These are phyloP conservation scores for Alternaria triticina DNA, from an alignment of 2,329 filamentous ascomycete species.

Conservation along the genomic window DNA sequence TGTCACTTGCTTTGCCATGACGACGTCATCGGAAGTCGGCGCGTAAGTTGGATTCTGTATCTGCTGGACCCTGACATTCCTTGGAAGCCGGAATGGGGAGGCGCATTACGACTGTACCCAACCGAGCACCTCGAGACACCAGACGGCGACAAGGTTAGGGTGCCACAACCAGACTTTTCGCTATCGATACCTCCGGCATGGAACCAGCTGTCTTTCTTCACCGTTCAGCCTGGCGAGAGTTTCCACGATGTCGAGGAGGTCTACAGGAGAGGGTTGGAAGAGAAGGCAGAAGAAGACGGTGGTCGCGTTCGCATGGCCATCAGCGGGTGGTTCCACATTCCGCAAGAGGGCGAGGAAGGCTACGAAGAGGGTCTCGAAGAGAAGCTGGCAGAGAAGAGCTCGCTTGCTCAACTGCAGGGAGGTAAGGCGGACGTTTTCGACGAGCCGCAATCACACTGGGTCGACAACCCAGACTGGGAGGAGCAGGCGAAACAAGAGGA, in stretches of 20 bases:
- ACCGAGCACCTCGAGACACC: constrained; percentile 68
- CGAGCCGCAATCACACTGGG: constrained; percentile 69
- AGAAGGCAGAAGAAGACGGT: constrained; percentile 70
- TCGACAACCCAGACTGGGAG: constrained; percentile 49
- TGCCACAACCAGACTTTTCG: constrained; percentile 77
- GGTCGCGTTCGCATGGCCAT: constrained; percentile 94
- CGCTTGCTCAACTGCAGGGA: constrained; percentile 86
- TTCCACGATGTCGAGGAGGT: constrained; percentile 99
- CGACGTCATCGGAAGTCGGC: constrained; percentile 96
- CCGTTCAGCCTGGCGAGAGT: constrained; percentile 96
- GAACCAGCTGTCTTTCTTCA: constrained; percentile 98
- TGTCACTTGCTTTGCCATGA: constrained; percentile 97
- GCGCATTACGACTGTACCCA: constrained; percentile 87
- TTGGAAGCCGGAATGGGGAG: constrained; percentile 93
- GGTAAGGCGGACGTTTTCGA: constrained; percentile 89
- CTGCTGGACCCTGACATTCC: constrained; percentile 88
- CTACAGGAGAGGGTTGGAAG: constrained; percentile 69
- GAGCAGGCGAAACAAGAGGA: constrained; percentile 55
- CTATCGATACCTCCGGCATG: constrained; percentile 91
- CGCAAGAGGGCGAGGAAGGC: constrained; percentile 90
- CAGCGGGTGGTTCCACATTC: constrained; percentile 98
- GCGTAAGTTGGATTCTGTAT: constrained; percentile 97
- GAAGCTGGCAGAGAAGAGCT: constrained; percentile 85
- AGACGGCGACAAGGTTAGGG: constrained; percentile 76
- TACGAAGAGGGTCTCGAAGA: constrained; percentile 89